Evolutionary conservation across 805 yeast genomes (phyloP).

Genomic region (Myxozyma geophila): DNA sequence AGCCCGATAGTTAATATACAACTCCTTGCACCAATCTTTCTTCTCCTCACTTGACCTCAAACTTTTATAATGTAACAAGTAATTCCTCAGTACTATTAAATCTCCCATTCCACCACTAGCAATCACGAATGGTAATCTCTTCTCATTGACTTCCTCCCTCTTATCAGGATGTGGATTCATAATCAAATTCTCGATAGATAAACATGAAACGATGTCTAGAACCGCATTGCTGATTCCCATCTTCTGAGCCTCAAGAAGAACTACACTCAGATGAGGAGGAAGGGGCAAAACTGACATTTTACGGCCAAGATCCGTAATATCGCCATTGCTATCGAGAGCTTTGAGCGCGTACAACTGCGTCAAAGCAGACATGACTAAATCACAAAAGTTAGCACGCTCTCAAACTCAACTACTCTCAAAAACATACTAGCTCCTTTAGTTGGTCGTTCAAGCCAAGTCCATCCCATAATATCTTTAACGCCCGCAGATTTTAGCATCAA

Average conservation of each 20-base stretch:
- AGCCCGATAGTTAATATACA: conserved; percentile 77
- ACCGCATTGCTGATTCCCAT: conserved; percentile 56
- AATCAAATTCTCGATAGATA: conserved; percentile 87
- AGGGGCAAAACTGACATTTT: conserved; percentile 88
- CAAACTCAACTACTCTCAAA: too few species aligned
- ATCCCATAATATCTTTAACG: conserved; percentile 77
- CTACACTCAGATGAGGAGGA: conserved; percentile 90
- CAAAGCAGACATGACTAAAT: conserved; percentile 64
- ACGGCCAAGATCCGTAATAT: conserved; percentile 76
- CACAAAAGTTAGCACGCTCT: neutral
- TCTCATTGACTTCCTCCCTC: conserved; percentile 83
- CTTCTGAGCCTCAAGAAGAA: conserved; percentile 70
- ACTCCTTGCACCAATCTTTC: conserved; percentile 80
- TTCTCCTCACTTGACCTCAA: conserved; percentile 58
- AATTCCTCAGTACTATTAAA: conserved; percentile 76
- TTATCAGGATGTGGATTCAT: conserved; percentile 77
- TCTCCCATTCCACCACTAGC: conserved; percentile 81
- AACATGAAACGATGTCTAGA: conserved; percentile 87
- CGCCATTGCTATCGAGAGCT: conserved; percentile 78
- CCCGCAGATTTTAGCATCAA: conserved; percentile 82
- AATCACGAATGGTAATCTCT: conserved; percentile 69
- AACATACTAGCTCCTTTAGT: conserved; percentile 62
- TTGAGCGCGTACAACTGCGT: conserved; percentile 75
- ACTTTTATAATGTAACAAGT: conserved; percentile 60
- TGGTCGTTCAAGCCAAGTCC: conserved; percentile 95